A percentile compares a stretch with the other conserved stretches of the same genome.
phyloP scores from a whole-genome alignment of 1,139 yeast species.

The Kodamaea derodonti region DNA sequence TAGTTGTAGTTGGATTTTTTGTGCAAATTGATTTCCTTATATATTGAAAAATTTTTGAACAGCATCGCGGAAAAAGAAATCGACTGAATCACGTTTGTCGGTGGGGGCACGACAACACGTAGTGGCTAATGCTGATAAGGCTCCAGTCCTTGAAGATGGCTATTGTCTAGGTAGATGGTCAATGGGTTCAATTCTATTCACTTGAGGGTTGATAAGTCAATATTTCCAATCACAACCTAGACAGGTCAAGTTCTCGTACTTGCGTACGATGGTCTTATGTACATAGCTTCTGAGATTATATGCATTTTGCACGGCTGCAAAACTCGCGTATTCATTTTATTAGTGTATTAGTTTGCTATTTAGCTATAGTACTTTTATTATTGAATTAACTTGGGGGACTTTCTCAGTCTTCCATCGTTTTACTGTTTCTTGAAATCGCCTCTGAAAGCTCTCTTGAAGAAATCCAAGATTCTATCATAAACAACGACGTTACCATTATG shows the following conservation, averaged over 20 bases:
- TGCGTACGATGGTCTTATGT: too few relatives aligned
- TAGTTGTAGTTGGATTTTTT: constrained; percentile 1
- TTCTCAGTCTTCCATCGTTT: not conserved
- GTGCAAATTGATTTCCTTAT: constrained; percentile 1
- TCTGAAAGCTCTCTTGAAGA: constrained; percentile 55
- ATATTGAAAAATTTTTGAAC: constrained; percentile 1
- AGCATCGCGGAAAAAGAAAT: constrained; percentile 1
- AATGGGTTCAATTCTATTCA: too few relatives aligned
- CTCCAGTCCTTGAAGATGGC: not conserved
- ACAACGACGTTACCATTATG: constrained; percentile 69
- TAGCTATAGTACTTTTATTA: too few relatives aligned
- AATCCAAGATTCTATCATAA: constrained; percentile 58
- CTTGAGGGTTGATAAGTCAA: too few relatives aligned
- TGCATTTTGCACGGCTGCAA: too few relatives aligned
- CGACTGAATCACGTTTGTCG: not conserved
- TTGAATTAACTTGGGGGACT: too few relatives aligned
- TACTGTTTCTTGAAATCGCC: constrained; percentile 29
- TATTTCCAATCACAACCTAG: too few relatives aligned
- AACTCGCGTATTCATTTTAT: too few relatives aligned
- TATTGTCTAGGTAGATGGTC: too few relatives aligned
- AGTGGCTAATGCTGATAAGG: not conserved
- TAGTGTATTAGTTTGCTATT: too few relatives aligned
- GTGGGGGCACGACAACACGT: not conserved
- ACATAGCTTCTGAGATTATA: too few relatives aligned
- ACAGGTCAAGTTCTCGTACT: too few relatives aligned